Base-by-base conservation (phyloP, 148 eudicot genomes). In the Simmondsia chinensis region DNA sequence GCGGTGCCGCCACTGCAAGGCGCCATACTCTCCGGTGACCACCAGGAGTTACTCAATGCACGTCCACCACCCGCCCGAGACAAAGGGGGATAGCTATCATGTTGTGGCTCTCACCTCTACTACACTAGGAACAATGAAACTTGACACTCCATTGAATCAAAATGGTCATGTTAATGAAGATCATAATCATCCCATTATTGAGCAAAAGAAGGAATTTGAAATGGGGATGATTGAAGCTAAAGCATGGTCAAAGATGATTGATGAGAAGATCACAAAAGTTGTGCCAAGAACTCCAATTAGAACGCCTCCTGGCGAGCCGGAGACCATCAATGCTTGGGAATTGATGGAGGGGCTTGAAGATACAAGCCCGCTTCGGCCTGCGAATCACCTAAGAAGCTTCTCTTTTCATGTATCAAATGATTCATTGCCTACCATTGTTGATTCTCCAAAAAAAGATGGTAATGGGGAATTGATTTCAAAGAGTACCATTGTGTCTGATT, bases 331-430 rank as follows among this genome's bases (percentile, higher is more conserved):
- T 61, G 76, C 83, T 19, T 63, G 71, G 71, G 95, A 91, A 11
- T 63, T 91, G 42, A 91, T 91, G 97, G 95, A 76, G 26, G 97
- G 97, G 2, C 69, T 91, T 14, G 97, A 91, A 17, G 97, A 74
- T 20, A 60, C 49, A 10, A 68, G 78, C 50, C 88, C 88, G 27
- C 59, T 76, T 27, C 63, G 69, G n/a, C 64, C 72, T 10, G 52
- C 16, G 6, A 57, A 61, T 27, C 79, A 77, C 48, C 3, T 38
- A 1, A 60, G 94, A 2, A 76, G 95, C 62, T 72, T 79, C 32
- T 82, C 95, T 0, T 88, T 88, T 10, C 73, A 75, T 34, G 70
- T 77, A 3, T 48, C 60, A 10, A 38, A 60, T 0, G 44, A 52
- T 50, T 28, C 68, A 8, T 19, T 59, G 36, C 49, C 38, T 28